Conservation (phyloP, 129 eudicot genomes). For the Arctium lappa region DNA sequence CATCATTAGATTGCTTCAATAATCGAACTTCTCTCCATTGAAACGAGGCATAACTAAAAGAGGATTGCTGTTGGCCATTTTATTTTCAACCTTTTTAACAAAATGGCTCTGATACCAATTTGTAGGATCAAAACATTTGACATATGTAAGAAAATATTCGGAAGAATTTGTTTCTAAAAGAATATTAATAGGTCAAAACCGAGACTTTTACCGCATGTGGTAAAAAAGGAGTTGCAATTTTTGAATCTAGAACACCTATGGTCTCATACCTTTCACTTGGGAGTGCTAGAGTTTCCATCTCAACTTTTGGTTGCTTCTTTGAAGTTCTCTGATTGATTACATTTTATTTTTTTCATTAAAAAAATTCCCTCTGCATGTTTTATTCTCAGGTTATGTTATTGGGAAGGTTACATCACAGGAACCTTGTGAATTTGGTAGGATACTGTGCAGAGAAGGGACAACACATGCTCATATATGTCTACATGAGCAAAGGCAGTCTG, state of each 20-base stretch:
- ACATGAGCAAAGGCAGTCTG: constrained; percentile 87
- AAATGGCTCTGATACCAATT: too few relatives aligned
- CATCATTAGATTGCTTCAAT: too few relatives aligned
- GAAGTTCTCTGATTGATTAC: neutral
- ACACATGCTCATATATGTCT: constrained; percentile 89
- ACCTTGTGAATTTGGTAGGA: constrained; percentile 93
- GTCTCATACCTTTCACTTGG: neutral
- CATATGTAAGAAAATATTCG: neutral
- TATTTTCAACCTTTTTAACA: too few relatives aligned
- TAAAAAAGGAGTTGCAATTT: neutral
- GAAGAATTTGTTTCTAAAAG: neutral
- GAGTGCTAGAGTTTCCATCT: neutral
- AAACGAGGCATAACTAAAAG: too few relatives aligned
- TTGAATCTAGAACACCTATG: neutral
- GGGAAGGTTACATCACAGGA: constrained; percentile 93
- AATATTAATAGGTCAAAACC: neutral
- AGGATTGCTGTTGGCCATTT: too few relatives aligned
- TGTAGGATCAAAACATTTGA: neutral
- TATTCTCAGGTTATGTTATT: constrained; percentile 67
- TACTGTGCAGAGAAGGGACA: constrained; percentile 92
- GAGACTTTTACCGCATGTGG: neutral
- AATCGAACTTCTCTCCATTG: too few relatives aligned
- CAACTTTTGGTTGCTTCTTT: neutral
- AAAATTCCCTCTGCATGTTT: neutral
- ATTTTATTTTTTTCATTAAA: neutral